Base-by-base conservation (phyloP, 1,284 basidiomycete genomes). In the Marasmius sp. region DNA sequence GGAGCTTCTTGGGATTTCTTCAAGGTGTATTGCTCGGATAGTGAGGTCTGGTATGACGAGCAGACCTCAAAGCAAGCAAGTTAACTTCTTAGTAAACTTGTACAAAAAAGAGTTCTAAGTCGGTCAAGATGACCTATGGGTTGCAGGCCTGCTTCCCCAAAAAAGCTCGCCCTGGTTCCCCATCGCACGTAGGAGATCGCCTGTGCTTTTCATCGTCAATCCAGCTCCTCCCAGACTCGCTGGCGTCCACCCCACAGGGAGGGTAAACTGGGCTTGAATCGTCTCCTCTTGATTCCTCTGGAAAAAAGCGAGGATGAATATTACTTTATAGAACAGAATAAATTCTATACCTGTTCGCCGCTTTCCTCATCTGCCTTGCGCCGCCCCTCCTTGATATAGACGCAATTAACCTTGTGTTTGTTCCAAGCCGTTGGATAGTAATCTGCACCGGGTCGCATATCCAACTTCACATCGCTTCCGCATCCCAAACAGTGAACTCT, bases 401-500 rank as follows among this genome's bases (percentile, higher is more conserved):
- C 38, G 38, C 52, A 54, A 12, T 10, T 37, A 10, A 16, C 5
- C 37, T 54, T 54, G 20, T 54, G 52, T 20, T 54, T 54, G 14
- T 54, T 54, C 52, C 52, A 54, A 6, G 27, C n/a, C 36, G 52
- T 36, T 9, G 37, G 34, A 37, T 54, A 54, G 34, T 54, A 54
- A 14, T 54, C 52, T 18, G 33, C 36, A 14, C 52, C 52, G 36
- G 36, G 34, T 36, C 52, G 11, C 36, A 37, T 34, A 37, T 54
- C 52, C 52, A 54, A 20, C 16, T 54, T 54, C 18, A 54, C 37
- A 54, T 54, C 52, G 38, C 38, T 54, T 14, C 52, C 52, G 34
- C 52, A 54, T 36, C 52, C 52, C 16, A 54, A 54, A 38, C 52
- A 54, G 9, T 36, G 52, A 54, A 54, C 52, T 20, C 38, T 54